Conservation (phyloP, 257 asterid genomes). For the Nicotiana paniculata region DNA sequence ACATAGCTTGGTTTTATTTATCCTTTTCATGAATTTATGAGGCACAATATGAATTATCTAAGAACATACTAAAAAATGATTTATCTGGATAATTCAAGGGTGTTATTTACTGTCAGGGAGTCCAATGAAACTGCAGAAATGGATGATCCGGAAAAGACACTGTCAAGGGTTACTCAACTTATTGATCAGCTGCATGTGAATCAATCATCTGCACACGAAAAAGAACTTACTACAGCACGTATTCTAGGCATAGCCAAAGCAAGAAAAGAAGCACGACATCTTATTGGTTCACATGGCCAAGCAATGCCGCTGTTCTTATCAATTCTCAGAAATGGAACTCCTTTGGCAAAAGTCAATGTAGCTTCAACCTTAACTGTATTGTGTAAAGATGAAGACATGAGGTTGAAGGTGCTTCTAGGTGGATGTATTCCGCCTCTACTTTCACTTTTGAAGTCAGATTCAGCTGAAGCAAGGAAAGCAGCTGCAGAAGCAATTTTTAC, state of each 20-base stretch:
- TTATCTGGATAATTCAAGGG: background rate
- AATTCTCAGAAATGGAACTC: constrained; percentile 69
- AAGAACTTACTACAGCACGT: constrained; percentile 77
- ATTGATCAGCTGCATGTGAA: constrained; percentile 69
- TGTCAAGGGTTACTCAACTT: constrained; percentile 61
- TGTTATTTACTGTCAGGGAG: constrained; percentile 41
- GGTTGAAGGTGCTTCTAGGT: constrained; percentile 80
- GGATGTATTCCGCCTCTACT: constrained; percentile 87
- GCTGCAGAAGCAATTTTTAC: constrained; percentile 79
- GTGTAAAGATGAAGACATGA: constrained; percentile 67
- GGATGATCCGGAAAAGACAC: constrained; percentile 59
- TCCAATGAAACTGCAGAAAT: constrained; percentile 54
- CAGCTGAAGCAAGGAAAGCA: constrained; percentile 65
- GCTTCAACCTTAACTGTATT: constrained; percentile 62
- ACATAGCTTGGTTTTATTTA: background rate
- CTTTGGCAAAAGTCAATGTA: constrained; percentile 55
- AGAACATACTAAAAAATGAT: background rate
- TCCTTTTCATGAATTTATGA: background rate
- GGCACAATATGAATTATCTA: background rate
- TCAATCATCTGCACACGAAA: constrained; percentile 61
- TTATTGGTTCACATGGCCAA: constrained; percentile 78
- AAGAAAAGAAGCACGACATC: constrained; percentile 73
- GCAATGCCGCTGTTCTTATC: constrained; percentile 85
- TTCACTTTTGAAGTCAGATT: constrained; percentile 62
- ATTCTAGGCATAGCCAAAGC: constrained; percentile 76